phyloP scores from a whole-genome alignment of 257 asterid species.

The Jacaranda mimosifolia region DNA sequence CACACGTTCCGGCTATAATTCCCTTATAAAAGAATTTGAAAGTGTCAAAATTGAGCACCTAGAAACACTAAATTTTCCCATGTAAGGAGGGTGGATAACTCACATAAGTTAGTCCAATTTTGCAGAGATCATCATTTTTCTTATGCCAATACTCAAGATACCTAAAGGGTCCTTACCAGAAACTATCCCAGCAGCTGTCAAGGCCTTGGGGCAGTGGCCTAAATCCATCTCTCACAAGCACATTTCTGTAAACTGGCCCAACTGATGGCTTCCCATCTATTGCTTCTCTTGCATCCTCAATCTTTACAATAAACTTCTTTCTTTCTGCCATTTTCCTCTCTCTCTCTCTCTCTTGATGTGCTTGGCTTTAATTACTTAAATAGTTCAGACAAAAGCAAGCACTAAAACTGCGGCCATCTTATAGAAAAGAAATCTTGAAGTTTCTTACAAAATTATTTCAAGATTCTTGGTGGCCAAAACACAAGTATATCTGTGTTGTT shows the following conservation, averaged over 20 bases:
- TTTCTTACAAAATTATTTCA: slow-evolving; percentile 5
- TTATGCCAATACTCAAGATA: background rate
- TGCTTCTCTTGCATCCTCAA: slow-evolving; percentile 66
- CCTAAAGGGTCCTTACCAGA: slow-evolving; percentile 52
- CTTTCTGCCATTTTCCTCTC: slow-evolving; percentile 45
- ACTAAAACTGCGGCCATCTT: slow-evolving; percentile 27
- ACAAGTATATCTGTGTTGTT: background rate
- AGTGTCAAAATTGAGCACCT: too few relatives aligned
- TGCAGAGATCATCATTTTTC: background rate
- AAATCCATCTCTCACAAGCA: slow-evolving; percentile 65
- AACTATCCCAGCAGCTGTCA: slow-evolving; percentile 80
- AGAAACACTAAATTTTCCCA: too few relatives aligned
- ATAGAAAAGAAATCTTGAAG: slow-evolving; percentile 23
- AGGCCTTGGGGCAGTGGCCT: slow-evolving; percentile 60
- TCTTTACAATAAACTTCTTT: slow-evolving; percentile 58
- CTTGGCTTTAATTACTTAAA: background rate
- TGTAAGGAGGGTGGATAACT: too few relatives aligned
- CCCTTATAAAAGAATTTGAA: too few relatives aligned
- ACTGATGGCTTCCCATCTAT: slow-evolving; percentile 66
- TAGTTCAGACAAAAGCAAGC: slow-evolving; percentile 3
- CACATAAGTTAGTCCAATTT: background rate
- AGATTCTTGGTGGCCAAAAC: slow-evolving; percentile 57
- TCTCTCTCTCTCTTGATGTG: background rate
- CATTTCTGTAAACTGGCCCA: slow-evolving; percentile 77
- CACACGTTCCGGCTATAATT: too few relatives aligned